Base-by-base conservation (phyloP, 371 early-diverging fungal genomes). In the Rhizopus sp. region DNA sequence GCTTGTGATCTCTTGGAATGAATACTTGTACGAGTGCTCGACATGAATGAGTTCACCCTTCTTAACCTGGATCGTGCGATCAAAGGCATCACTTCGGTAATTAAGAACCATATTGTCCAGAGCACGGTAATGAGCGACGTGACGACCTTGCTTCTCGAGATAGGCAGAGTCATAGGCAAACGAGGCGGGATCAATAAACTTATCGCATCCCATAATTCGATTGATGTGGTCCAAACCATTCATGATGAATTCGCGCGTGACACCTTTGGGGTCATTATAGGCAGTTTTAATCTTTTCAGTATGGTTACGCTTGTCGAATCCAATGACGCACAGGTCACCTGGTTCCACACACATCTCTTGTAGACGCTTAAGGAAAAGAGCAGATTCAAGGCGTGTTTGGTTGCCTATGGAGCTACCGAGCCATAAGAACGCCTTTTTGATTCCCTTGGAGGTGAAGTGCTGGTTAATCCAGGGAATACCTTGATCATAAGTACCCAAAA, bases 341-440 rank as follows among this genome's bases (percentile, higher is more conserved):
- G 81, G 73, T n/a, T 81, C 70, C 58, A 76, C 57, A 58, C 79
- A 79, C 44, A 63, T 70, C 39, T 67, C 56, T 35, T 75, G 76
- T n/a, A 79, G 35, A 7, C 63, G 55, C 29, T 57, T 59, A 7
- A 79, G 57, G 55, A 79, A 79, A 67, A 90, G 72, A 3, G 84
- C 86, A 23, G 71, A 69, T 46, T 86, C 79, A 4, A 72, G 56
- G 5, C 89, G 77, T 16, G 66, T 78, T 48, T 82, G 68, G 66
- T 94, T 95, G 10, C 96, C 95, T 46, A 96, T 88, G 0, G 93
- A 92, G 10, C 91, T 91, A 0, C 96, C 96, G 37, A 96, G 80
- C 95, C 95, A 96, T 34, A 94, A 70, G 12, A 93, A 71, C 5
- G 83, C 77, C 69, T 91, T 92, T 40, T 78, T 85, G 5, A 71